Conservation (phyloP, 2,329 filamentous ascomycete genomes). For the Bipolaris sorokiniana region DNA sequence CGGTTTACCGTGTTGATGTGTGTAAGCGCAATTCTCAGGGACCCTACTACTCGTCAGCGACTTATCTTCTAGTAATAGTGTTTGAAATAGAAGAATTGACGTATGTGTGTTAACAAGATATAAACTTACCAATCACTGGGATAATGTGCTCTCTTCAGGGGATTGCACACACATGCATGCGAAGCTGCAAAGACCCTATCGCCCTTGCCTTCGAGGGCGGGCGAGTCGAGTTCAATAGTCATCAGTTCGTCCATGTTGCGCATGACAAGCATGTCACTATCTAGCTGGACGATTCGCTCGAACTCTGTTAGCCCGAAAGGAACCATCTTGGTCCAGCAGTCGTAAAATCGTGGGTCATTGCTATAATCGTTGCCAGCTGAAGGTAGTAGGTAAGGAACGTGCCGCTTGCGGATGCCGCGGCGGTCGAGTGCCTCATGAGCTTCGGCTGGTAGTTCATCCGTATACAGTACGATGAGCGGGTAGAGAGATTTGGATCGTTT, state of each 20-base stretch:
- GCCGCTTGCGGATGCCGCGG: conserved; percentile 71
- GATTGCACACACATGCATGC: conserved; percentile 89
- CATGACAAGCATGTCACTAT: conserved; percentile 84
- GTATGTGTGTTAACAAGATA: not conserved
- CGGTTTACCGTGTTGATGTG: conserved; percentile 60
- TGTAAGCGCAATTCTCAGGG: conserved; percentile 66
- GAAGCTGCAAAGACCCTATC: conserved; percentile 77
- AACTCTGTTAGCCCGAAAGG: conserved; percentile 79
- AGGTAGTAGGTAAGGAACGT: conserved; percentile 75
- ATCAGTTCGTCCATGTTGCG: conserved; percentile 92
- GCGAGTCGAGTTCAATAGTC: conserved; percentile 73
- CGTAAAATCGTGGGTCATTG: conserved; percentile 82
- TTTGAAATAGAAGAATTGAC: too few relatives aligned
- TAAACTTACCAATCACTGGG: conserved; percentile 68
- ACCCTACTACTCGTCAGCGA: too few relatives aligned
- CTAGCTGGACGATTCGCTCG: conserved; percentile 78
- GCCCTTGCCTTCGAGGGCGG: conserved; percentile 60
- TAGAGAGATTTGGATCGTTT: conserved; percentile 67
- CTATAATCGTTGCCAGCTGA: conserved; percentile 69
- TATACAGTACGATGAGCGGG: conserved; percentile 82
- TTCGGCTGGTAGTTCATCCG: conserved; percentile 71
- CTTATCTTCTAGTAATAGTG: too few relatives aligned
- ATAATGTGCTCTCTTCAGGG: conserved; percentile 77
- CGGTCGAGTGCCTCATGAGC: conserved; percentile 72
- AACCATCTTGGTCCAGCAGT: conserved; percentile 86